These are phyloP conservation scores for Leishmania braziliensis DNA, from an alignment of 208 protist species.

Conservation along the genomic window DNA sequence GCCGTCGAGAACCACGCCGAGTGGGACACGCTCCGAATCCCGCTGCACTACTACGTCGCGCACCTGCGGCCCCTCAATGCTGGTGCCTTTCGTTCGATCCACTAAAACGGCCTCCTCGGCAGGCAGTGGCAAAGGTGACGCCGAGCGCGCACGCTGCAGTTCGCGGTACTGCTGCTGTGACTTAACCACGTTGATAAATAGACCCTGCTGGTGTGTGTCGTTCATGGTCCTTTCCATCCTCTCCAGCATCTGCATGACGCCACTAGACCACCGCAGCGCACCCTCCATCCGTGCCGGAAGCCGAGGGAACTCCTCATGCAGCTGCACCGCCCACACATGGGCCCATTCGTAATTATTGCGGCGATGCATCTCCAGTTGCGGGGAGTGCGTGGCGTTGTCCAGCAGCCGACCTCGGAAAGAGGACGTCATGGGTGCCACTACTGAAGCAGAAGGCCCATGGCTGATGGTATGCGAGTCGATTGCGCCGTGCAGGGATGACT, in stretches of 20 bases:
- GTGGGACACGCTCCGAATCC: conserved; percentile 10
- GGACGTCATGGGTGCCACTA: not conserved
- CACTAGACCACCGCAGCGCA: conserved; percentile 15
- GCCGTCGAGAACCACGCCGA: conserved; percentile 58
- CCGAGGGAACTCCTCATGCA: conserved; percentile 33
- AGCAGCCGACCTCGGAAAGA: conserved; percentile 8
- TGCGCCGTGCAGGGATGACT: not conserved
- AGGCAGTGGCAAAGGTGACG: not conserved
- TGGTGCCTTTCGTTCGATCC: not conserved
- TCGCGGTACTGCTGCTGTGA: conserved; percentile 15
- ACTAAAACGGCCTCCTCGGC: not conserved
- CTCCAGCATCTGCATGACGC: conserved; percentile 34
- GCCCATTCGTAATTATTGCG: conserved; percentile 31
- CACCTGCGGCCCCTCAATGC: not conserved
- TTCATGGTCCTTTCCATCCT: conserved; percentile 63
- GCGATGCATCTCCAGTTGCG: conserved; percentile 24
- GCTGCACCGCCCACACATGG: conserved; percentile 39
- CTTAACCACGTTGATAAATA: conserved; percentile 59
- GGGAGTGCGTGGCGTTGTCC: conserved; percentile 16
- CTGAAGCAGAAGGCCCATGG: not conserved
- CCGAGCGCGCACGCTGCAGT: not conserved
- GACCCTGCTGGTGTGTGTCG: conserved; percentile 33
- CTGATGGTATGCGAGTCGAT: not conserved
- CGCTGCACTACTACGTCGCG: conserved; percentile 29
- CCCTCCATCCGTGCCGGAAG: conserved; percentile 58